Percentiles rank a stretch among this genome's conserved stretches.
Evolutionary conservation across 345 rosid genomes (phyloP).

Genomic region (Lepidium sativum): DNA sequence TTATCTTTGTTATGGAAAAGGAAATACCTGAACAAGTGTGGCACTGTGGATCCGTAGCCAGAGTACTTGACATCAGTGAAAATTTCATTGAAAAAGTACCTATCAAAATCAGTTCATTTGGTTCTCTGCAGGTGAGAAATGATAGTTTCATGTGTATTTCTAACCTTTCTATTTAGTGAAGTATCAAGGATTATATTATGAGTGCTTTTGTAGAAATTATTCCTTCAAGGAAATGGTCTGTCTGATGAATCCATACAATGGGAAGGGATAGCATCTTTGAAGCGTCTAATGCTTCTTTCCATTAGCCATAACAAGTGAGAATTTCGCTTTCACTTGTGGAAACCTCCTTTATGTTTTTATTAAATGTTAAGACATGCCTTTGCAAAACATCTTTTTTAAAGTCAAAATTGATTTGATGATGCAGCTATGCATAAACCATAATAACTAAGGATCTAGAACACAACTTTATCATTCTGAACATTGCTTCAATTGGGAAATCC

Average conservation of each 20-base stretch:
- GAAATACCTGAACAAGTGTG: constrained; percentile 75
- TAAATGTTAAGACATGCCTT: not conserved
- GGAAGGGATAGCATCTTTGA: constrained; percentile 54
- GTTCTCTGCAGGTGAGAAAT: constrained; percentile 30
- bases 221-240: constrained; percentile 54
- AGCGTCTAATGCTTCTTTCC: constrained; percentile 51
- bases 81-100: constrained; percentile 55
- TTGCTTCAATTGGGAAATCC: not conserved
- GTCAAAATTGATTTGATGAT: not conserved
- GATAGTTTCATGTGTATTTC: not conserved
- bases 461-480: not conserved
- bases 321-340: not conserved
- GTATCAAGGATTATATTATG: not conserved
- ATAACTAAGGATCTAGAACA: not conserved
- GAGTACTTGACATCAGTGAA: constrained; percentile 62
- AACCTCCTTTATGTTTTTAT: not conserved
- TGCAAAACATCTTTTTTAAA: not conserved
- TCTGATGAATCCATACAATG: constrained; percentile 58
- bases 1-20: constrained; percentile 25
- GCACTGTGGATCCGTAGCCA: constrained; percentile 48
- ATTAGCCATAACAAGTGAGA: constrained; percentile 67
- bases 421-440: not conserved
- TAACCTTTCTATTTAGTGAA: not conserved
- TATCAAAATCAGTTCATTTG: constrained; percentile 39
- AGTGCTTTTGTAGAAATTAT: constrained; percentile 50